Evolutionary conservation across 2,329 filamentous ascomycete species (phyloP), one percentile per base, ranked within the genome.

Genomic region (Aspergillus sp.): DNA sequence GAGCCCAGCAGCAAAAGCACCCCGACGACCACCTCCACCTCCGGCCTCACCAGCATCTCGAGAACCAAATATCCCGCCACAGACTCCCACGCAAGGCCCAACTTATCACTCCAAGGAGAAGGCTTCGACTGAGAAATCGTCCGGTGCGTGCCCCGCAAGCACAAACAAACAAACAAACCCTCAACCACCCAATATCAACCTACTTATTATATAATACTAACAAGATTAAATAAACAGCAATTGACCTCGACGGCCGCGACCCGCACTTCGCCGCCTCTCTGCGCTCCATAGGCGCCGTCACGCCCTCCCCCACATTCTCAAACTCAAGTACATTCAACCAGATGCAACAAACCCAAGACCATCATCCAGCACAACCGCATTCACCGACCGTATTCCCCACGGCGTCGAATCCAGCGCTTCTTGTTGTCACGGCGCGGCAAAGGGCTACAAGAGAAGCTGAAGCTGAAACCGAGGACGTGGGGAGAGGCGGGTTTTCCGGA

Each of bases 181-280:
- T 42, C 47, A 34, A 42, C 32, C 54, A 41, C 48, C 42, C n/a
- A 7, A 53, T 53, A 54, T 36, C 47, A 53, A 48, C 55, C 5
- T 7, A 26, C 18, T 7, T 9, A 18, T 13, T 13, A 36, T 34
- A 34, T 34, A 34, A 36, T 36, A 48, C 24, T 39, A 49, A 50
- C 24, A 42, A 3, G 34, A 48, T 22, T 42, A 6, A 36, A 36
- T 36, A 36, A n/a, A 45, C 53, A 83, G 82, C 80, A 49, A 81
- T 87, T 60, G 82, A 86, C 64, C 78, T 84, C 66, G 85, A 88
- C 67, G 84, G 79, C 55, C 81, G 80, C 57, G 85, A 87, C 67
- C 84, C 84, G 1, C 78, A 82, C 67, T 93, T 81, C 84, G 89
- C 93, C 80, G 88, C 85, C 70, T 96, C 92, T 62, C 90, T 98